phyloP scores from a whole-genome alignment of 139 green algal genomes.

The Zygnema cylindricum region DNA sequence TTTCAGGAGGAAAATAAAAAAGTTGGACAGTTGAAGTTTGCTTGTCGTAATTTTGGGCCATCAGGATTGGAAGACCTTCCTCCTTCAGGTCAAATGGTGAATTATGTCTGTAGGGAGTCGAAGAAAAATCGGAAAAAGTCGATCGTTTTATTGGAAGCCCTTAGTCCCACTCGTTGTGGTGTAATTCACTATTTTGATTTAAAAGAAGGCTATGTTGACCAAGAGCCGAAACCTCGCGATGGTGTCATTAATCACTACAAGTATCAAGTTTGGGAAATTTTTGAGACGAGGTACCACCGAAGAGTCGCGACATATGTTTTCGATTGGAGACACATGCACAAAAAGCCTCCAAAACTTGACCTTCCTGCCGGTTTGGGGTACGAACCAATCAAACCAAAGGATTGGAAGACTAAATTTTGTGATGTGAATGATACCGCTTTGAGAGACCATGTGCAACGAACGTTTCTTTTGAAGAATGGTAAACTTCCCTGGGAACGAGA shows the following conservation, averaged over 20 bases:
- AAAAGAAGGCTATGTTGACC: neutral
- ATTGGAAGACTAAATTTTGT: slow-evolving; percentile 33
- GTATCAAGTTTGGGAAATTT: slow-evolving; percentile 43
- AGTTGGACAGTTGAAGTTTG: slow-evolving; percentile 25
- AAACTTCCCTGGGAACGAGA: neutral
- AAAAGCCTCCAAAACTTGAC: slow-evolving; percentile 9
- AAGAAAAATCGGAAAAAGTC: slow-evolving; percentile 35
- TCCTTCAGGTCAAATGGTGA: neutral
- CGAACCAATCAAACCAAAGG: slow-evolving; percentile 24
- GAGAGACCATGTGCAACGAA: slow-evolving; percentile 2
- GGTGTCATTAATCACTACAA: slow-evolving; percentile 49
- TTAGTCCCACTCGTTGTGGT: neutral
- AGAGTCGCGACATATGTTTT: slow-evolving; percentile 27
- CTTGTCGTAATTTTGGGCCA: slow-evolving; percentile 25
- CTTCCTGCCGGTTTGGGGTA: neutral
- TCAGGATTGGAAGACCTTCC: slow-evolving; percentile 5
- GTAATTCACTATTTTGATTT: slow-evolving; percentile 29
- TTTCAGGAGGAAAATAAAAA: neutral
- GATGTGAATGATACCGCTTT: slow-evolving; percentile 24
- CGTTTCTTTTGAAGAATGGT: neutral
- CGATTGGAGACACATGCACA: slow-evolving; percentile 10
- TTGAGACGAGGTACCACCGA: slow-evolving; percentile 10
- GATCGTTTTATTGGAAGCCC: slow-evolving; percentile 9
- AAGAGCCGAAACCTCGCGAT: too few species aligned
- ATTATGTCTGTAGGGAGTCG: slow-evolving; percentile 3